Evolutionary conservation across 2,329 filamentous ascomycete species (phyloP).

Genomic region (Cercospora sp.): DNA sequence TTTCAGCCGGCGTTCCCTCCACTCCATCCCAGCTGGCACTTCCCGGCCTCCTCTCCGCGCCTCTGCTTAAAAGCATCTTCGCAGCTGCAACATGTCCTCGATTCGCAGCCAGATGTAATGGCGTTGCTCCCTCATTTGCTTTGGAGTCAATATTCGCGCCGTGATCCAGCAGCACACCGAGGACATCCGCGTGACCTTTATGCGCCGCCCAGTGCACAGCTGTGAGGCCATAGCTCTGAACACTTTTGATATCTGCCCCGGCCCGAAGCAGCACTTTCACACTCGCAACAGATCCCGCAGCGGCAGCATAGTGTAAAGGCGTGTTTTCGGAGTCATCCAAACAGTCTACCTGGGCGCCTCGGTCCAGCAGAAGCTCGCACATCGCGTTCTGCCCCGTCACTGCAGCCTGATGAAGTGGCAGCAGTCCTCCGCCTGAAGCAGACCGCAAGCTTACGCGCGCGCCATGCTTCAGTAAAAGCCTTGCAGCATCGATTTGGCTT

Average conservation of each 20-base stretch:
- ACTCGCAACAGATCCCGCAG: slow-evolving; percentile 25
- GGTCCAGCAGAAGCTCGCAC: slow-evolving; percentile 34
- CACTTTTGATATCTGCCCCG: slow-evolving; percentile 28
- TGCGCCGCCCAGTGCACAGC: slow-evolving; percentile 35
- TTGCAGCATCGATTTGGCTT: slow-evolving; percentile 31
- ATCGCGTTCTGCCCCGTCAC: slow-evolving; percentile 34
- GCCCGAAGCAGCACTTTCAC: slow-evolving; percentile 28
- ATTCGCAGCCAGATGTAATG: slow-evolving; percentile 33
- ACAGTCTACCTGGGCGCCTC: slow-evolving; percentile 33
- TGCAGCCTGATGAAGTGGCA: slow-evolving; percentile 35
- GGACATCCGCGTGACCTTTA: slow-evolving; percentile 33
- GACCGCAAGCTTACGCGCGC: slow-evolving; percentile 32
- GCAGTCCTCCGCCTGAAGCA: slow-evolving; percentile 24
- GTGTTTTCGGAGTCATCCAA: slow-evolving; percentile 32
- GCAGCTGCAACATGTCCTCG: slow-evolving; percentile 30
- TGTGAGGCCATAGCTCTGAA: slow-evolving; percentile 30
- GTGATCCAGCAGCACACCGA: slow-evolving; percentile 27
- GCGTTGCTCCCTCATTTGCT: slow-evolving; percentile 28
- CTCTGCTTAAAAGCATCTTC: slow-evolving; percentile 28
- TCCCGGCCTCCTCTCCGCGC: slow-evolving; percentile 18
- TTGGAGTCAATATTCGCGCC: slow-evolving; percentile 27
- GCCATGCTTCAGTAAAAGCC: slow-evolving; percentile 32
- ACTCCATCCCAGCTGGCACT: slow-evolving; percentile 31
- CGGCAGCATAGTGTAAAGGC: slow-evolving; percentile 35
- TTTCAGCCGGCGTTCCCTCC: slow-evolving; percentile 30